A percentile compares a stretch with the other conserved stretches of the same genome.
These are phyloP conservation scores for Fabrea salina DNA, from an alignment of 169 alveolate genomes.

Conservation along the genomic window DNA sequence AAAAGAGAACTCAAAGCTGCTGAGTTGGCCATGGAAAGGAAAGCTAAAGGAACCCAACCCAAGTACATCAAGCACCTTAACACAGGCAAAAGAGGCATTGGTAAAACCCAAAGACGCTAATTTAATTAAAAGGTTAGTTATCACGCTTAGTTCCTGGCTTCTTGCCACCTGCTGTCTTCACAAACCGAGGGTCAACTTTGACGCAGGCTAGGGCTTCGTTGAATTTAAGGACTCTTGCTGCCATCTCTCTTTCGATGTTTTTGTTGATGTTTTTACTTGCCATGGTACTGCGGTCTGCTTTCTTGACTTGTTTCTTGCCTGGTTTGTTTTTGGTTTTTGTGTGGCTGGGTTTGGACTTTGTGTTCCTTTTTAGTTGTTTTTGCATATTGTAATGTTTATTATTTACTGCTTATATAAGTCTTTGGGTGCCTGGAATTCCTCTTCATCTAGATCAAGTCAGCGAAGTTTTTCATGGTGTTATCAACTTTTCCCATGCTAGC, in stretches of 20 bases:
- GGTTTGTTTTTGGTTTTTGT: not conserved
- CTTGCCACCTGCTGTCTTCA: too few relatives aligned
- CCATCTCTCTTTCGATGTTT: slow-evolving; percentile 11
- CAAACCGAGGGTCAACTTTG: slow-evolving; percentile 22
- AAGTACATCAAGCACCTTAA: slow-evolving; percentile 85
- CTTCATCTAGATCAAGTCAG: too few relatives aligned
- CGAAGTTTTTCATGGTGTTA: too few relatives aligned
- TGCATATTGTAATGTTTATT: too few relatives aligned
- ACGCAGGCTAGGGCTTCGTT: not conserved
- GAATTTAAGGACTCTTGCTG: slow-evolving; percentile 14
- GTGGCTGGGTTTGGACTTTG: not conserved
- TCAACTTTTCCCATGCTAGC: too few relatives aligned
- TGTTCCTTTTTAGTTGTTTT: not conserved
- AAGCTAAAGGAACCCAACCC: slow-evolving; percentile 22
- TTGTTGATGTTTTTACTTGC: not conserved
- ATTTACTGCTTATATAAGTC: too few relatives aligned
- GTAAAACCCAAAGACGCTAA: slow-evolving; percentile 92
- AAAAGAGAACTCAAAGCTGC: slow-evolving; percentile 44
- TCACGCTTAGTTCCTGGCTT: too few relatives aligned
- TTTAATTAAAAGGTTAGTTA: not conserved
- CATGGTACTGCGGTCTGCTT: not conserved
- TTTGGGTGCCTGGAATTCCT: too few relatives aligned
- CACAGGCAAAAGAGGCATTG: slow-evolving; percentile 96
- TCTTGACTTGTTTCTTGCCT: not conserved
- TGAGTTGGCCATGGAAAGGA: slow-evolving; percentile 48